phyloP scores from a whole-genome alignment of 2,329 filamentous ascomycete genomes.

The Pyricularia sp. region DNA sequence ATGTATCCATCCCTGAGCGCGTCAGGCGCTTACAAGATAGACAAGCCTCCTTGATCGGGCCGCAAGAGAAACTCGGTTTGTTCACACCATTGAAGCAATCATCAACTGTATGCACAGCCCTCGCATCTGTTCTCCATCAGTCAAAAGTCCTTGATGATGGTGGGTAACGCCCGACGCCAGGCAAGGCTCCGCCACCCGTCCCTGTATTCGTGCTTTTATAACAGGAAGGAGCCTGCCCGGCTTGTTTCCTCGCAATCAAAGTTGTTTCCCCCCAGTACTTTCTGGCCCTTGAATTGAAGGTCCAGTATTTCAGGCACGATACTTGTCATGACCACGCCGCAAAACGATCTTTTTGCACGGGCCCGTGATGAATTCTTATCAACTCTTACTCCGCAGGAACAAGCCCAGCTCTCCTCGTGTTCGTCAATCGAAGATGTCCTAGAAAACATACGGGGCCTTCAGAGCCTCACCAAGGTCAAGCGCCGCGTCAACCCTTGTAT shows the following conservation, averaged over 20 bases:
- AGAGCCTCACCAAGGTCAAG: too few species aligned
- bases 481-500: too few species aligned
- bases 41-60: too few species aligned
- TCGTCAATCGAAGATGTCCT: too few species aligned
- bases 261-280: neutral
- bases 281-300: neutral
- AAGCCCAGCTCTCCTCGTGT: too few species aligned
- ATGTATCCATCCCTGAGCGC: too few species aligned
- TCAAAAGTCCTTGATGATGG: neutral
- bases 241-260: neutral
- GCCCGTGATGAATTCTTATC: neutral
- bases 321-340: neutral
- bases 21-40: too few species aligned
- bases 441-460: too few species aligned
- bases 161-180: neutral
- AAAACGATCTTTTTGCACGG: neutral
- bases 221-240: neutral
- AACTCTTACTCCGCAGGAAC: neutral
- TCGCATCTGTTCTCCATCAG: neutral
- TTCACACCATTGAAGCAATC: too few species aligned
- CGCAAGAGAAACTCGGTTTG: too few species aligned
- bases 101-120: too few species aligned
- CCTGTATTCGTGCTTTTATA: neutral
- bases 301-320: neutral
- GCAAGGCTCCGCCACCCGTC: neutral